These are phyloP conservation scores for Conoideocrella luteorostrata DNA, from an alignment of 2,329 filamentous ascomycete species.

Conservation along the genomic window DNA sequence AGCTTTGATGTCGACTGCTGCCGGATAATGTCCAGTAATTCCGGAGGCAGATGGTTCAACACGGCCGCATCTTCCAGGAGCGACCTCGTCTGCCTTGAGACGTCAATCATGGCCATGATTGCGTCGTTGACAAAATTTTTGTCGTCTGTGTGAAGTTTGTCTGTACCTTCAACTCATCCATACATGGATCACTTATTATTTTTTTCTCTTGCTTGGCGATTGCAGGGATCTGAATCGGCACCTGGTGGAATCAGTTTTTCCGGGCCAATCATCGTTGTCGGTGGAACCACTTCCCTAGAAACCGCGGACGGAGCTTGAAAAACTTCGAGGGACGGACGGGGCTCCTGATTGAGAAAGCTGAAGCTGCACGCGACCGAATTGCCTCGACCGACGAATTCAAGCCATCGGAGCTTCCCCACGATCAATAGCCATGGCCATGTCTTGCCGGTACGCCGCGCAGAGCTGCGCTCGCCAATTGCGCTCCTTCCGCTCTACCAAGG, in stretches of 20 bases:
- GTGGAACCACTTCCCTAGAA: slow-evolving; percentile 9
- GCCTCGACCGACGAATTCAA: slow-evolving; percentile 3
- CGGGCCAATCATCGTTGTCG: slow-evolving; percentile 27
- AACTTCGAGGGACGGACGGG: slow-evolving; percentile 33
- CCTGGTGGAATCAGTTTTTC: slow-evolving; percentile 27
- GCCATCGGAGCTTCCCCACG: slow-evolving; percentile 17
- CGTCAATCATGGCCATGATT: slow-evolving; percentile 50
- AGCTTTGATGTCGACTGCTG: slow-evolving; percentile 58
- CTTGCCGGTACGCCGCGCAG: slow-evolving; percentile 57
- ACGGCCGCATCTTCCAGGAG: slow-evolving; percentile 48
- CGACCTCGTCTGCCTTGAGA: slow-evolving; percentile 48
- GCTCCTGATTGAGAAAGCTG: slow-evolving; percentile 16
- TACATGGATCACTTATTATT: slow-evolving; percentile 22
- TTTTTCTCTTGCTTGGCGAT: slow-evolving; percentile 35
- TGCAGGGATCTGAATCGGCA: slow-evolving; percentile 20
- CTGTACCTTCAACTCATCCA: background rate
- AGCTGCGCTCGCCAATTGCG: slow-evolving; percentile 59
- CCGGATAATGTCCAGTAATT: slow-evolving; percentile 62
- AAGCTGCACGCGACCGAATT: slow-evolving; percentile 14
- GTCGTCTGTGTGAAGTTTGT: slow-evolving; percentile 19
- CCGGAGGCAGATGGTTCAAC: slow-evolving; percentile 58
- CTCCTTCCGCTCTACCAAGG: slow-evolving; percentile 38
- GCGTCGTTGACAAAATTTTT: slow-evolving; percentile 24
- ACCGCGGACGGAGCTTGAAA: slow-evolving; percentile 31
- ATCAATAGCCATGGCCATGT: slow-evolving; percentile 49